phyloP scores from a whole-genome alignment of 441 rosid species.

The Viola pubescens region DNA sequence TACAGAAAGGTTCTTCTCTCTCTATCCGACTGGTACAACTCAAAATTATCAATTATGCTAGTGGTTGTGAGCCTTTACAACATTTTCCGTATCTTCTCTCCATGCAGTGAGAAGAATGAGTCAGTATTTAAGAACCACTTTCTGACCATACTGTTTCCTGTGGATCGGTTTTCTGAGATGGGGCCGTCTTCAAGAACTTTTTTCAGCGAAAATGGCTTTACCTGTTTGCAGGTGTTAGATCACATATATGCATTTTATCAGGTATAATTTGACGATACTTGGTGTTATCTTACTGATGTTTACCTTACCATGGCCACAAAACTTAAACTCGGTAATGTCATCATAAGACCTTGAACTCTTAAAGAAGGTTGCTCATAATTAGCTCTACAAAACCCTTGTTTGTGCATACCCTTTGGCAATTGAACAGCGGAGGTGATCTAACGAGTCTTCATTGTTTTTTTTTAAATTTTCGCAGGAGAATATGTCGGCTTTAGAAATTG shows the following conservation, averaged over 20 bases:
- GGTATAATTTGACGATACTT: conserved; percentile 38
- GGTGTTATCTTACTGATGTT: not conserved
- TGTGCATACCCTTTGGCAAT: no score
- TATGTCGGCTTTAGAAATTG: conserved; percentile 59
- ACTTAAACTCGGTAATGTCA: no score
- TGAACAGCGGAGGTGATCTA: no score
- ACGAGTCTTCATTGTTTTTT: no score
- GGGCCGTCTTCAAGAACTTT: conserved; percentile 90
- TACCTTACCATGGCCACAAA: not conserved
- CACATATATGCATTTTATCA: conserved; percentile 67
- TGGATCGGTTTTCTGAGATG: conserved; percentile 86
- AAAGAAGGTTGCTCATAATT: no score
- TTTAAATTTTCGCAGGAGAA: conserved; percentile 45
- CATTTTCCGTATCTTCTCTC: conserved; percentile 6
- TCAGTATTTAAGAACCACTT: conserved; percentile 63
- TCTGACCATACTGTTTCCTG: conserved; percentile 72
- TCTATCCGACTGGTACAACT: not conserved
- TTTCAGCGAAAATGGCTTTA: conserved; percentile 77
- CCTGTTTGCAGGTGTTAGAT: conserved; percentile 69
- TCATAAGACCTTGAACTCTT: no score
- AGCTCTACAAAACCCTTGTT: not conserved
- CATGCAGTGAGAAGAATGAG: conserved; percentile 75
- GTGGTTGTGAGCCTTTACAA: conserved; percentile 9
- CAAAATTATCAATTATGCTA: not conserved
- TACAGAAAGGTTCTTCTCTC: conserved; percentile 55